Evolutionary conservation across 306 rosid genomes (phyloP).

Genomic region (Medicago lupulina): DNA sequence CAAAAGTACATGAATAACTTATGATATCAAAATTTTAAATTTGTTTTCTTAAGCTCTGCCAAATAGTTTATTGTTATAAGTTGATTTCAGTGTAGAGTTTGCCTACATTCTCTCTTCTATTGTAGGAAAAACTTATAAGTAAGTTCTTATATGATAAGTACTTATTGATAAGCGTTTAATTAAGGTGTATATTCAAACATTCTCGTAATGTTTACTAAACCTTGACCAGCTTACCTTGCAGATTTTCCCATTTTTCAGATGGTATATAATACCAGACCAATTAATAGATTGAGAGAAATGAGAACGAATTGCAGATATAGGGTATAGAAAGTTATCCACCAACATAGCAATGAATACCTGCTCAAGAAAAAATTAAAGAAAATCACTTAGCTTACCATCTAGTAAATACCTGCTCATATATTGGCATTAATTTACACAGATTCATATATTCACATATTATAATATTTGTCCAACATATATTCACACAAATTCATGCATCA

Average conservation of each 20-base stretch:
- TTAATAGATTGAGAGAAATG: slow-evolving; percentile 90
- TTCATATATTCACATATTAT: not conserved
- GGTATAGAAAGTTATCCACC: slow-evolving; percentile 91
- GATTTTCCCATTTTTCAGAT: slow-evolving; percentile 89
- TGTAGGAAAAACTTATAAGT: not conserved
- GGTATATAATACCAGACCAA: slow-evolving; percentile 93
- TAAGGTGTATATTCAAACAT: not conserved
- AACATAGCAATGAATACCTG: slow-evolving; percentile 96
- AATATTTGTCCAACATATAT: not conserved
- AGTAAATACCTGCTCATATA: not conserved
- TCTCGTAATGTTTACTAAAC: slow-evolving; percentile 14
- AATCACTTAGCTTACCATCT: not conserved
- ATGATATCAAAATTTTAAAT: not conserved
- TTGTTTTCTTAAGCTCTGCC: not conserved
- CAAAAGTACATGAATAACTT: not conserved
- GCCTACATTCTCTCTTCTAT: no score
- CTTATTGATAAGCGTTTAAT: not conserved
- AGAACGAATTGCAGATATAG: slow-evolving; percentile 85
- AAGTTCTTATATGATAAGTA: not conserved
- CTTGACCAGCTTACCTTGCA: slow-evolving; percentile 60
- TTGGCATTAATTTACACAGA: not conserved
- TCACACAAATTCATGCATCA: no score
- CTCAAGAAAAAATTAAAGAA: slow-evolving; percentile 15
- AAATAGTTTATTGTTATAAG: not conserved
- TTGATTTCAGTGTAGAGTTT: not conserved